phyloP scores from a whole-genome alignment of 1,284 basidiomycete species.

The Sporisorium scitamineum region DNA sequence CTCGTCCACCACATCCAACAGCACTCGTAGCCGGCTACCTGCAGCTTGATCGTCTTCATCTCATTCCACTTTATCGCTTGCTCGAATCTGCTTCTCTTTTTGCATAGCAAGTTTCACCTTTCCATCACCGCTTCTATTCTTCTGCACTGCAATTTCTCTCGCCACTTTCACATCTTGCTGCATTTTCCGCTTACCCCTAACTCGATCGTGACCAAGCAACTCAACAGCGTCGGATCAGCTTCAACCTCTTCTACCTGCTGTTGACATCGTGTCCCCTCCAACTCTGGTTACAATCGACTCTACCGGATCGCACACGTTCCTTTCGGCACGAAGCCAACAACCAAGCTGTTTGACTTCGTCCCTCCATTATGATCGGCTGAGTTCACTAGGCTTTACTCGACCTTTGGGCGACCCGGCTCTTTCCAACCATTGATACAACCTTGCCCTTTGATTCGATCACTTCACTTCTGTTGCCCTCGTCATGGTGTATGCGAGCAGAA shows the following conservation, averaged over 20 bases:
- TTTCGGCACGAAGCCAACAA: neutral
- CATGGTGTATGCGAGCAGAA: constrained; percentile 36
- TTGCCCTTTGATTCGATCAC: neutral
- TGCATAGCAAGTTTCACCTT: neutral
- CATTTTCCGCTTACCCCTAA: neutral
- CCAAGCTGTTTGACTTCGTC: neutral
- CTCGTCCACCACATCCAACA: neutral
- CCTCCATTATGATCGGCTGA: constrained; percentile 11
- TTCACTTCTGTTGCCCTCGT: neutral
- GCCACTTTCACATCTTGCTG: neutral
- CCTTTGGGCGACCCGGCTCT: constrained; percentile 3
- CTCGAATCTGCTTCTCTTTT: neutral
- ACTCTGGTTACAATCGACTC: neutral
- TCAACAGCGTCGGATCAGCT: neutral
- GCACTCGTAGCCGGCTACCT: constrained; percentile 25
- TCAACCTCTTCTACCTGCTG: neutral
- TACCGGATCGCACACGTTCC: neutral
- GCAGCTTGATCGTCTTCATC: constrained; percentile 2
- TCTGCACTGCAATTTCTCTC: neutral
- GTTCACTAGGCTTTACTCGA: constrained; percentile 1
- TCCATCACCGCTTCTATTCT: neutral
- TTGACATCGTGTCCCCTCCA: neutral
- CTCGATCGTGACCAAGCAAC: too few species aligned
- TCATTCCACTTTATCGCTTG: neutral
- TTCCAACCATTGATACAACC: neutral